Base-by-base conservation (phyloP, 1,284 basidiomycete species). In the Coniophora puteana region DNA sequence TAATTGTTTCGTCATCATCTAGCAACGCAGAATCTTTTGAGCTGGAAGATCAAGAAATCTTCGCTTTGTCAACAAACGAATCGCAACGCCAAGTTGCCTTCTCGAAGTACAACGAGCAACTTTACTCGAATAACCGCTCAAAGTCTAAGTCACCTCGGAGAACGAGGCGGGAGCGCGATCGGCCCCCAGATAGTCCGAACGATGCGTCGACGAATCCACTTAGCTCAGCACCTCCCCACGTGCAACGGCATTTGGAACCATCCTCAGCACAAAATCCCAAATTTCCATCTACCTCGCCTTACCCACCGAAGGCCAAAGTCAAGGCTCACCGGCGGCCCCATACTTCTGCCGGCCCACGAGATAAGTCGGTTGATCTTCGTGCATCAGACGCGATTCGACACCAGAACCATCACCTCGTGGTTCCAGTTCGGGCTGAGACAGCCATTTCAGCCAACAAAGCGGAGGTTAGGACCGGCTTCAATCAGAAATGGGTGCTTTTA, bases 291-390 rank as follows among this genome's bases (percentile, higher is more conserved):
- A 49, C 55, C 34, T 63, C 63, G 8, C 59, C 62, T 35, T 60
- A 52, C 39, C 46, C 61, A n/a, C n/a, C 23, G 46, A 34, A 29
- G 47, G 45, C 35, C 45, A 23, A 17, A 38, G 28, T 27, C 51
- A 18, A 62, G 55, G 31, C 47, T 56, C 49, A 61, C 65, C 22
- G 65, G 76, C 43, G 60, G 78, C 83, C 83, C 18, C 81, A 85
- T 54, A 85, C 82, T 23, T 82, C 80, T 46, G 78, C 80, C 8
- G 83, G 83, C 12, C 76, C 76, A 22, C 65, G 78, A 44, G 81
- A 83, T 53, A 71, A 68, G 52, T 55, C 66, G 43, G 62, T 65
- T 50, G 57, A 56, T 21, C 33, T 39, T 18, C 50, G 34, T 32
- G 41, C 39, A 38, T 39, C 43, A 43, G 43, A 53, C 35, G 27